Percentiles rank a stretch among this genome's conserved stretches.
These are phyloP conservation scores for Sporothrix curviconia DNA, from an alignment of 2,329 filamentous ascomycete species.

Conservation along the genomic window DNA sequence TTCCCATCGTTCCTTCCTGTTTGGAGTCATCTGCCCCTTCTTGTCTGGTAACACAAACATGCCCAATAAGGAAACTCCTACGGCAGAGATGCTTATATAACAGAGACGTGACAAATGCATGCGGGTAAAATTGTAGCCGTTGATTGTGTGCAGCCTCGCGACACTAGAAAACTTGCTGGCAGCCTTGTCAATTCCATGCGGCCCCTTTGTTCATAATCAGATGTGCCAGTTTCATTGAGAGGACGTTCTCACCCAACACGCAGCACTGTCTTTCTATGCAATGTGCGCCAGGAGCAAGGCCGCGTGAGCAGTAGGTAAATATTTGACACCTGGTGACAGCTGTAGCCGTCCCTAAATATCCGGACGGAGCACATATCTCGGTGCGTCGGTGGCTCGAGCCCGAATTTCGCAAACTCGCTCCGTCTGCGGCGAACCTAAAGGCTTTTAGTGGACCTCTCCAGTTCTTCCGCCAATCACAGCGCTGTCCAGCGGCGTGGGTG, in stretches of 20 bases:
- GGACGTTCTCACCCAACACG: no score
- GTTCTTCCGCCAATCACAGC: slow-evolving; percentile 8
- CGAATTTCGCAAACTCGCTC: slow-evolving; percentile 3
- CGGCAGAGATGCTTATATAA: no score
- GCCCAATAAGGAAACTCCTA: no score
- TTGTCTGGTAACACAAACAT: background rate
- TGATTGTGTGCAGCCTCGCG: background rate
- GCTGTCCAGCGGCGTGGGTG: background rate
- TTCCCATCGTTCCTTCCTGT: background rate
- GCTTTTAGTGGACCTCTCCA: background rate
- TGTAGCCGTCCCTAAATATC: background rate
- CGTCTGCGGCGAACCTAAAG: background rate
- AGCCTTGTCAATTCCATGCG: background rate
- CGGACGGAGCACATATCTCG: background rate
- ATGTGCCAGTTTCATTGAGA: no score
- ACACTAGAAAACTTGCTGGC: no score
- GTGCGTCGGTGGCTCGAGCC: slow-evolving; percentile 2
- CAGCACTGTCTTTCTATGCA: no score
- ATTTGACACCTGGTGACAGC: background rate
- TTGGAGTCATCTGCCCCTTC: background rate
- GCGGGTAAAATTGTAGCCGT: no score
- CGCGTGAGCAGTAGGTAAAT: no score
- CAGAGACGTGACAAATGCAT: no score
- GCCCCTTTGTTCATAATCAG: no score
- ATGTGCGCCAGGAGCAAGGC: no score